phyloP scores from a whole-genome alignment of 164 flowering plant genomes.

The Magnolia officinalis region DNA sequence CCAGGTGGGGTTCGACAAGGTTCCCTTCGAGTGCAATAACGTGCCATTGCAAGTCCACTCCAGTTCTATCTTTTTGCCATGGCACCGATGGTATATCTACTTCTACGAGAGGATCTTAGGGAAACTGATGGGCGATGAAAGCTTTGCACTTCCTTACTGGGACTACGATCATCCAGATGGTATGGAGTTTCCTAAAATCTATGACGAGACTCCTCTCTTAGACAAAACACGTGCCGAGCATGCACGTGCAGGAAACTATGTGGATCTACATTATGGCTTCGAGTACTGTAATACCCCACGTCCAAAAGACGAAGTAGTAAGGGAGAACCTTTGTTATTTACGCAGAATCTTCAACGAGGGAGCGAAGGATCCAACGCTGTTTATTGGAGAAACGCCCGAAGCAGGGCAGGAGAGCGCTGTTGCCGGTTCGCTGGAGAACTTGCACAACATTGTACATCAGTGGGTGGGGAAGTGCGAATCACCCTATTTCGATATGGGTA shows the following conservation, averaged over 20 bases:
- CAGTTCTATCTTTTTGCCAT: slow-evolving; percentile 9
- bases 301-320: no score
- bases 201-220: neutral
- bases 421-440: neutral
- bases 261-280: no score
- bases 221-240: neutral
- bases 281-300: no score
- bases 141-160: slow-evolving; percentile 12
- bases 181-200: slow-evolving; percentile 1
- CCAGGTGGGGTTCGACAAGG: neutral
- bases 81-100: slow-evolving; percentile 12
- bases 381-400: neutral
- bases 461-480: neutral
- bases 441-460: neutral
- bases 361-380: neutral
- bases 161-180: slow-evolving; percentile 4
- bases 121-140: slow-evolving; percentile 8
- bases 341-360: no score
- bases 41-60: neutral
- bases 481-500: neutral
- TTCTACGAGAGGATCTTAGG: slow-evolving; percentile 14
- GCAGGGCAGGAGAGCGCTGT: neutral
- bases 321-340: no score
- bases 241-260: neutral
- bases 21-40: no score